A percentile compares a stretch with the other conserved stretches of the same genome.
Evolutionary conservation across 257 asterid species (phyloP).

Genomic region (Solanum habrochaites): DNA sequence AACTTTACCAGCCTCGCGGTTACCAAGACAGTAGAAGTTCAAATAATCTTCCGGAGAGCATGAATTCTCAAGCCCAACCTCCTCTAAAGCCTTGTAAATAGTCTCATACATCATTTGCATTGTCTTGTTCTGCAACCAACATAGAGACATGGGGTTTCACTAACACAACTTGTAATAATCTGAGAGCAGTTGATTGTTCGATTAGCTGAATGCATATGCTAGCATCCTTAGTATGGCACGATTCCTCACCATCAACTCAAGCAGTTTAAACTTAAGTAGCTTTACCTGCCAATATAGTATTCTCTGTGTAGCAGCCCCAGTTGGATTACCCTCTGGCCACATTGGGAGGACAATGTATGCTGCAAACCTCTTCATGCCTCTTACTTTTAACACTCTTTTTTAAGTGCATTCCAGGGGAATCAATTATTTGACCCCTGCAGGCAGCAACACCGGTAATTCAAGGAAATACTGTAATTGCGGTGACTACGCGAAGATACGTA

Average conservation of each 20-base stretch:
- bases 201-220: background rate
- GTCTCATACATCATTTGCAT: constrained; percentile 99
- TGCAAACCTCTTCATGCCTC: constrained; percentile 85
- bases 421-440: constrained; percentile 87
- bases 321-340: constrained; percentile 99
- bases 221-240: background rate
- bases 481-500: background rate
- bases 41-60: constrained; percentile 76
- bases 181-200: background rate
- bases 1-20: constrained; percentile 53
- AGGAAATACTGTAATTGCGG: background rate
- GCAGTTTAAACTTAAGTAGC: background rate
- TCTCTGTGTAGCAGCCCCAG: constrained; percentile 91
- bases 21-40: constrained; percentile 90
- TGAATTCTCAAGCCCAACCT: constrained; percentile 85
- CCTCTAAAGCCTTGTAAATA: constrained; percentile 82
- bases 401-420: constrained; percentile 91
- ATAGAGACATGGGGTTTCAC: background rate
- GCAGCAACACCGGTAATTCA: constrained; percentile 1
- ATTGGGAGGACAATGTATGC: constrained; percentile 86
- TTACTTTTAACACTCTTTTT: constrained; percentile 73
- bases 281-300: constrained; percentile 97
- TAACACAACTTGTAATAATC: background rate
- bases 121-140: constrained; percentile 61
- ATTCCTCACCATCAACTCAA: background rate